phyloP scores from a whole-genome alignment of 2,329 filamentous ascomycete genomes.

The Penicillium expansum region DNA sequence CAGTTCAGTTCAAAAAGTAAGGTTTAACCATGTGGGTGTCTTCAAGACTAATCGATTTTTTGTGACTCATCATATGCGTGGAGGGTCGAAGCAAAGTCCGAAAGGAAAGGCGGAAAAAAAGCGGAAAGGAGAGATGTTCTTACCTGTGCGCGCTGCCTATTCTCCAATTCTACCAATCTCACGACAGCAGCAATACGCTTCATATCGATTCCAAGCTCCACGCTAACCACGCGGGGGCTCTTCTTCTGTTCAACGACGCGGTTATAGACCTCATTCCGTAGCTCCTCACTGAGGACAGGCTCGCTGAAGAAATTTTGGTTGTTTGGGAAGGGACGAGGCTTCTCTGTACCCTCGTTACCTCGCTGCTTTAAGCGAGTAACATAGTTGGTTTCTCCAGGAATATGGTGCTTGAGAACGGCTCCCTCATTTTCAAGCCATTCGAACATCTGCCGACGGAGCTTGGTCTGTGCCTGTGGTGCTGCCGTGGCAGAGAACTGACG shows the following conservation, averaged over 20 bases:
- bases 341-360: constrained; percentile 2
- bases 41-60: constrained; percentile 99
- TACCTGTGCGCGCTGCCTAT: constrained; percentile 72
- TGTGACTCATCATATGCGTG: constrained; percentile 63
- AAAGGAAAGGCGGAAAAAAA: constrained; percentile 5
- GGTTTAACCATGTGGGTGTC: constrained; percentile 67
- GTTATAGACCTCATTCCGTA: constrained; percentile 71
- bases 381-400: constrained; percentile 35
- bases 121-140: constrained; percentile 36
- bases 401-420: constrained; percentile 30
- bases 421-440: constrained; percentile 53
- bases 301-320: constrained; percentile 71
- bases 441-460: constrained; percentile 56
- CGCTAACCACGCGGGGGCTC: constrained; percentile 73
- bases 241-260: constrained; percentile 64
- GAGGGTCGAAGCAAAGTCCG: constrained; percentile 1
- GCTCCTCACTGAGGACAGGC: constrained; percentile 68
- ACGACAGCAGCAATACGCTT: constrained; percentile 82
- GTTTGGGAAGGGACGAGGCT: constrained; percentile 64
- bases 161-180: constrained; percentile 80
- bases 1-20: constrained; percentile 49
- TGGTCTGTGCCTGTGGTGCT: constrained; percentile 48
- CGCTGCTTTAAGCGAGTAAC: constrained; percentile 21
- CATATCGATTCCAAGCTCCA: constrained; percentile 74
- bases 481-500: constrained; percentile 37